A percentile compares a stretch with the other conserved stretches of the same genome.
Evolutionary conservation across 208 protist genomes (phyloP).

Genomic region (Trypanosomatidae sp.): DNA sequence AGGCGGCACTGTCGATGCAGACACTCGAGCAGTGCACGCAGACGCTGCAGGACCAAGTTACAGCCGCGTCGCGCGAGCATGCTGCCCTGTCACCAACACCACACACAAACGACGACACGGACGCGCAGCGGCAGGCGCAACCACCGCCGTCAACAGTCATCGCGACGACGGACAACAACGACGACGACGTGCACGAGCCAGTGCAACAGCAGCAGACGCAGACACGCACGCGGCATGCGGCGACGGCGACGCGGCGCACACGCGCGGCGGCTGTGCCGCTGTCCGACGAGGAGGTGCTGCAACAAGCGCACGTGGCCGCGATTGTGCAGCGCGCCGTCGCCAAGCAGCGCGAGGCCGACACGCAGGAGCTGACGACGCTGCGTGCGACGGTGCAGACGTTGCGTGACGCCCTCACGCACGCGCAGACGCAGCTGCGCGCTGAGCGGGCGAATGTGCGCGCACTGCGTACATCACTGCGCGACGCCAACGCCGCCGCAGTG

Average conservation of each 20-base stretch:
- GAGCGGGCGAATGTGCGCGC: conserved; percentile 26
- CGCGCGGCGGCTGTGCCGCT: conserved; percentile 6
- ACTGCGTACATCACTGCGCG: conserved; percentile 26
- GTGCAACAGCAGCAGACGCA: no score
- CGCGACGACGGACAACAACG: no score
- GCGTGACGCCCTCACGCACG: conserved; percentile 29
- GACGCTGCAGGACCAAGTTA: no score
- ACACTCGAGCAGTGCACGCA: conserved; percentile 38
- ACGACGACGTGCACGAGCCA: neutral
- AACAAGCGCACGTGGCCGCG: conserved; percentile 36
- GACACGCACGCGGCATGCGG: no score
- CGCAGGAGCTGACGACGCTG: conserved; percentile 46
- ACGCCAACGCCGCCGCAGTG: conserved; percentile 14
- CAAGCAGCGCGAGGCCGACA: conserved; percentile 44
- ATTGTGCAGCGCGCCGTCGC: conserved; percentile 30
- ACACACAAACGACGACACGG: no score
- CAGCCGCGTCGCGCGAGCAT: no score
- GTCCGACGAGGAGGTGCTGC: conserved; percentile 12
- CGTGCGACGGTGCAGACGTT: conserved; percentile 20
- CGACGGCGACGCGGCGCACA: neutral
- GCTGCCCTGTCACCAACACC: no score
- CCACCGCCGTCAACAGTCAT: no score
- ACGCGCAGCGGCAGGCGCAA: no score
- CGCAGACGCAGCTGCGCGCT: conserved; percentile 23
- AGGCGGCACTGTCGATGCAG: conserved; percentile 47